phyloP scores from a whole-genome alignment of 2,329 filamentous ascomycete genomes.

The Pseudocercospora eumusae region DNA sequence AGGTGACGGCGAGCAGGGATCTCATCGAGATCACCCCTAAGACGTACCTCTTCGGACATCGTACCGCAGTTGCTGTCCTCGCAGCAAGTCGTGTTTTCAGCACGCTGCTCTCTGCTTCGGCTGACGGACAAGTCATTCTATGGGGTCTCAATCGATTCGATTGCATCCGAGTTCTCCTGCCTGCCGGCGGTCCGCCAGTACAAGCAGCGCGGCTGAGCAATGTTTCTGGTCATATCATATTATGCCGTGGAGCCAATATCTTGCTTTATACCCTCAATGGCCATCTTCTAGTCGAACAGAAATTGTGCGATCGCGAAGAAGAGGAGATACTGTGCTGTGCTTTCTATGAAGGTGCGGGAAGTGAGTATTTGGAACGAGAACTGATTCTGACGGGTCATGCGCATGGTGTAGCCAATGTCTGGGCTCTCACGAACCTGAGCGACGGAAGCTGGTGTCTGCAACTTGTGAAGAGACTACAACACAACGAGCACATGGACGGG shows the following conservation, averaged over 20 bases:
- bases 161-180: conserved; percentile 60
- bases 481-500: conserved; percentile 64
- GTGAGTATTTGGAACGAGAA: conserved; percentile 86
- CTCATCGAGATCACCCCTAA: conserved; percentile 76
- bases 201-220: conserved; percentile 87
- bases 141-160: conserved; percentile 93
- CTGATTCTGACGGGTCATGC: conserved; percentile 88
- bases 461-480: conserved; percentile 75
- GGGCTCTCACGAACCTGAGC: conserved; percentile 56
- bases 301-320: conserved; percentile 65
- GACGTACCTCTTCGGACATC: conserved; percentile 86
- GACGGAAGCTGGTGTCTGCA: conserved; percentile 73
- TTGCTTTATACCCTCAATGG: conserved; percentile 87
- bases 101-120: conserved; percentile 79
- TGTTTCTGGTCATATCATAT: conserved; percentile 82
- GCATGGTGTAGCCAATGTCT: conserved; percentile 77
- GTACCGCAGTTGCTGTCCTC: conserved; percentile 76
- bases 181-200: conserved; percentile 58
- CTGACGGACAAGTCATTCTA: conserved; percentile 78
- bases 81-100: conserved; percentile 87
- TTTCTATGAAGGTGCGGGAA: conserved; percentile 87
- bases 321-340: conserved; percentile 80
- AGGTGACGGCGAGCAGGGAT: conserved; percentile 61
- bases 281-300: conserved; percentile 75
- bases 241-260: conserved; percentile 75